phyloP scores from a whole-genome alignment of 2,329 filamentous ascomycete species.

The Pseudogymnoascus sp. region DNA sequence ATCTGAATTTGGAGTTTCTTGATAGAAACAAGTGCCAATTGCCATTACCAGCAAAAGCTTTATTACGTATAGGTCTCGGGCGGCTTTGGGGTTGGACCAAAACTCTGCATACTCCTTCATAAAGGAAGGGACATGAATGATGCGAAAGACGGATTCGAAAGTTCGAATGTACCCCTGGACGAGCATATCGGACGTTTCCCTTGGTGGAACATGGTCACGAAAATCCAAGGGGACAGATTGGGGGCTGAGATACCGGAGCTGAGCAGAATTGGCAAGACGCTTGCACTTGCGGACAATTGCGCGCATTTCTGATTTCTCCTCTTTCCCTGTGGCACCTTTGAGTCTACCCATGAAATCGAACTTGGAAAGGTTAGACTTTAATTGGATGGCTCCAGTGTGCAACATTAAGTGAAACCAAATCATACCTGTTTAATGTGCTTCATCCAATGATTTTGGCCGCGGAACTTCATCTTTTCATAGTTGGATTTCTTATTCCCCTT shows the following conservation, averaged over 20 bases:
- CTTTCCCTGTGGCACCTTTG: background rate
- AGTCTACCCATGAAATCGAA: background rate
- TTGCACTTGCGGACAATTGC: background rate
- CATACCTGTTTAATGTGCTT: conserved; percentile 20
- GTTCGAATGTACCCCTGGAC: conserved; percentile 32
- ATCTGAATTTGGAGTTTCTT: conserved; percentile 2
- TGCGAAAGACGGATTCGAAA: conserved; percentile 35
- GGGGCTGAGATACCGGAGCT: background rate
- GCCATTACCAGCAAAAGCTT: conserved; percentile 10
- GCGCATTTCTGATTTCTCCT: background rate
- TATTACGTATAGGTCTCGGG: background rate
- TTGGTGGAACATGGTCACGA: background rate
- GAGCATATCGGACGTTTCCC: background rate
- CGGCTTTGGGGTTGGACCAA: conserved; percentile 26
- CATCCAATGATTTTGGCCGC: conserved; percentile 25
- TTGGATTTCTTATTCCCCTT: conserved; percentile 8
- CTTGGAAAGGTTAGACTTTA: background rate
- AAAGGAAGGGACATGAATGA: conserved; percentile 38
- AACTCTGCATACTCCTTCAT: conserved; percentile 34
- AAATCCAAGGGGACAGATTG: conserved; percentile 3
- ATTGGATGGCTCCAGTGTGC: too few relatives aligned
- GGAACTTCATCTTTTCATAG: conserved; percentile 20
- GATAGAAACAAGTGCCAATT: conserved; percentile 2
- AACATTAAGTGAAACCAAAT: background rate
- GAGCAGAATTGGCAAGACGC: background rate